phyloP scores from a whole-genome alignment of 306 rosid species.

The Lotus japonicus region DNA sequence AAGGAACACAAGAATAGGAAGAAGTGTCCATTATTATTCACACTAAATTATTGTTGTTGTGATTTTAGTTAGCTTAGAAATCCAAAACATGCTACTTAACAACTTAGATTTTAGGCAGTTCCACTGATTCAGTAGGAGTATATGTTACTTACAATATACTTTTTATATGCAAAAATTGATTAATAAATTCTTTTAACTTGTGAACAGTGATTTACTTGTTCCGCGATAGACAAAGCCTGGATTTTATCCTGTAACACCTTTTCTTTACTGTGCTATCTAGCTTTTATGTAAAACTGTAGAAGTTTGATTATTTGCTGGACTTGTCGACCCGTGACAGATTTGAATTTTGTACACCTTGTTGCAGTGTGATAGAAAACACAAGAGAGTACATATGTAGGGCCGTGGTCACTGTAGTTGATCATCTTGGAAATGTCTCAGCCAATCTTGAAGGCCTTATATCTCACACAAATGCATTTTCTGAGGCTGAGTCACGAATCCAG shows the following conservation, averaged over 20 bases:
- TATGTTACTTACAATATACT: too few species aligned
- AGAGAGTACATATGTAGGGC: conserved; percentile 74
- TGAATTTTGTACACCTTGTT: conserved; percentile 10
- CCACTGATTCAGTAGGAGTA: too few species aligned
- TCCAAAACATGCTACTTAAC: not conserved
- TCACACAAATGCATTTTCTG: conserved; percentile 46
- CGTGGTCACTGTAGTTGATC: conserved; percentile 77
- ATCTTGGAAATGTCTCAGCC: conserved; percentile 77
- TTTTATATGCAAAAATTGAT: too few species aligned
- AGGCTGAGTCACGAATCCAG: conserved; percentile 52
- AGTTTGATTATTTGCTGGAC: not conserved
- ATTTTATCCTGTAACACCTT: not conserved
- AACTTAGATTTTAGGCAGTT: not conserved
- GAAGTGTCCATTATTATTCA: not conserved
- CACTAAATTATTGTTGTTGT: not conserved
- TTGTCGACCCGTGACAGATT: conserved; percentile 2
- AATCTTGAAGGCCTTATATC: conserved; percentile 56
- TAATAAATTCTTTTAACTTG: too few species aligned
- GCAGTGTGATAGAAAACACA: conserved; percentile 71
- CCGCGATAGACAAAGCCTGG: too few species aligned
- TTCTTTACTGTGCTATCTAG: not conserved
- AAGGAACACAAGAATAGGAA: not conserved
- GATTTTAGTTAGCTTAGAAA: not conserved
- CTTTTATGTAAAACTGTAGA: not conserved
- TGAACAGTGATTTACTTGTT: too few species aligned